phyloP scores from a whole-genome alignment of 352 stramenopile genomes.

The Phytopythium litorale region DNA sequence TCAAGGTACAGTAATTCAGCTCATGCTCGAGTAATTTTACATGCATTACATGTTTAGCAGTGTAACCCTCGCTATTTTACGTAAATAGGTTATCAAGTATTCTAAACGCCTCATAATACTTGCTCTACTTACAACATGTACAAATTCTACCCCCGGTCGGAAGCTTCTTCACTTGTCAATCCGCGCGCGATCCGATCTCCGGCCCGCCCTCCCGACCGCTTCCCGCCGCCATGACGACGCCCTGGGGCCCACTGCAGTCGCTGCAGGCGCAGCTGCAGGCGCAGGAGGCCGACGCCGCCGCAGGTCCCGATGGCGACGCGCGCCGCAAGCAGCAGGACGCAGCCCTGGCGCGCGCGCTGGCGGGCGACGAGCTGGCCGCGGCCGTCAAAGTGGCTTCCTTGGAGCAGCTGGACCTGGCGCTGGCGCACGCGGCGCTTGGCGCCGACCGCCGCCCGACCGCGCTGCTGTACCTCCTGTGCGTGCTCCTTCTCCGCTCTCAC shows the following conservation, averaged over 20 bases:
- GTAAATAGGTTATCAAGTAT: too few relatives aligned
- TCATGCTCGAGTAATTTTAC: neutral
- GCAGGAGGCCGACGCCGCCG: conserved; percentile 23
- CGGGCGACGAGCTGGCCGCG: conserved; percentile 34
- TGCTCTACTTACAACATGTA: too few relatives aligned
- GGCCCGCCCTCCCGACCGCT: neutral
- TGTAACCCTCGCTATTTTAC: too few relatives aligned
- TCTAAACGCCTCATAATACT: too few relatives aligned
- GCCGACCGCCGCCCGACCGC: conserved; percentile 47
- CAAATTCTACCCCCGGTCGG: neutral
- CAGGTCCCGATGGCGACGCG: conserved; percentile 27
- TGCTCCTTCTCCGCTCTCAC: neutral
- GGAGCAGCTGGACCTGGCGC: conserved; percentile 50
- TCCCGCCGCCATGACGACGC: conserved; percentile 13
- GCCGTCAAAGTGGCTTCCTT: conserved; percentile 50
- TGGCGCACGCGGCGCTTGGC: conserved; percentile 45
- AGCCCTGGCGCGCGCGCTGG: conserved; percentile 35
- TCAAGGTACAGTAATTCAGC: neutral
- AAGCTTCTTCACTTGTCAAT: conserved; percentile 2
- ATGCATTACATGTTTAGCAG: neutral
- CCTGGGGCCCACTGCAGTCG: conserved; percentile 54
- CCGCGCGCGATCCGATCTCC: conserved; percentile 1
- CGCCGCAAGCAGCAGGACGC: conserved; percentile 49
- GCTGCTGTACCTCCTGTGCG: conserved; percentile 47
- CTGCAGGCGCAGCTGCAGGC: conserved; percentile 38